Evolutionary conservation across 208 protist genomes (phyloP), one percentile per base, ranked within the genome.

Genomic region (Leishmania turanica): DNA sequence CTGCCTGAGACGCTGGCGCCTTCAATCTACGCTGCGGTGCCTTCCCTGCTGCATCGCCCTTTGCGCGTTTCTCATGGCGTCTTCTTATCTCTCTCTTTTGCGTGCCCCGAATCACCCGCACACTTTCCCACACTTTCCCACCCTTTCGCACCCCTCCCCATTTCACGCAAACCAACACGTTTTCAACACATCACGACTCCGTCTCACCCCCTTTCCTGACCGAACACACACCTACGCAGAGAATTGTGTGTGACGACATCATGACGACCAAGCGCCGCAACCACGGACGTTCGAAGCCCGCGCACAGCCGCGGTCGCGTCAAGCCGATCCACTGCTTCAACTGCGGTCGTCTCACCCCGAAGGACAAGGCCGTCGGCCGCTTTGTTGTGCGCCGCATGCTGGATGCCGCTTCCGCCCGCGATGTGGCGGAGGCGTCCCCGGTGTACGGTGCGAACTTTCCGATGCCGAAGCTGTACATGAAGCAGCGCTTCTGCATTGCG

Each of bases 401-500:
- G 75, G 99, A 99, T 86, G 92, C 93, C 83, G 98, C 98, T 64
- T 99, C 98, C 45, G 92, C 98, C 58, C 96, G 98, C 84, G 99
- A 99, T 96, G 98, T 99, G 77, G 91, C 91, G 34, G 99, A 99
- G 86, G 95, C 97, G 75, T 98, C 93, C 79, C 93, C 89, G 68
- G 84, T 99, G 79, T 98, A 98, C 86, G 92, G 98, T 45, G 88
- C 92, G 85, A 94, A 90, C 81, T 98, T 96, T 90, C 89, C 90
- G 78, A 96, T 99, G 85, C 99, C 99, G 78, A 99, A 99, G 98
- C 91, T 99, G 74, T 99, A 99, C 97, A 94, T 99, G 89, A 99
- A 99, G 97, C 91, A 99, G 89, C 96, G 99, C 91, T 99, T 99
- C 97, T 99, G 99, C 96, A 98, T 99, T 78, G 99, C 99, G 40